phyloP scores from a whole-genome alignment of 2,329 filamentous ascomycete species.

The Calonectria fujianensis region DNA sequence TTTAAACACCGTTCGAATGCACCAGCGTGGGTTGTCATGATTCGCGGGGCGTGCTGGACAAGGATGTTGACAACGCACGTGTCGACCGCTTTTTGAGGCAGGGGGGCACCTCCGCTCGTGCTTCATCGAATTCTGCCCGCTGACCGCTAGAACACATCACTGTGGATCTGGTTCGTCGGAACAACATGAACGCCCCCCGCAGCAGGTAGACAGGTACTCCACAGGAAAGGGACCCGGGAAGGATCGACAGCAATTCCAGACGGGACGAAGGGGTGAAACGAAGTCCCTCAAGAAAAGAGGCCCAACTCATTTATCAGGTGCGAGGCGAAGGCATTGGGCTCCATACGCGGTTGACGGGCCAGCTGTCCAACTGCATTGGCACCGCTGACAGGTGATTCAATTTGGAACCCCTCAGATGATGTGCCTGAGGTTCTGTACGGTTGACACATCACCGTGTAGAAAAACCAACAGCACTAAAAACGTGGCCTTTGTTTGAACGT shows the following conservation, averaged over 20 bases:
- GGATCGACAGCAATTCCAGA: neutral
- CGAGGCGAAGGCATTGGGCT: neutral
- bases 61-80: constrained; percentile 23
- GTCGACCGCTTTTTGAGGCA: constrained; percentile 17
- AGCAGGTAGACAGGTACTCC: constrained; percentile 8
- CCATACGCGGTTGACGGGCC: neutral
- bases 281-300: neutral
- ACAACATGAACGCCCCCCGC: constrained; percentile 24
- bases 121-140: neutral
- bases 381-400: neutral
- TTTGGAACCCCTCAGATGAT: neutral
- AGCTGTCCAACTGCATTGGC: neutral
- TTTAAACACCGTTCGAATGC: neutral
- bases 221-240: neutral
- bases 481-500: constrained; percentile 6
- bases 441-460: constrained; percentile 21
- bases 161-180: constrained; percentile 17
- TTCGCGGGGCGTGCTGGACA: neutral
- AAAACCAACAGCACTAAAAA: constrained; percentile 20
- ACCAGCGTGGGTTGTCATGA: neutral
- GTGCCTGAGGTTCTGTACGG: constrained; percentile 7
- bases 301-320: neutral
- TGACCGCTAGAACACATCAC: constrained; percentile 28
- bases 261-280: neutral
- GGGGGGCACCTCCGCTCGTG: neutral